These are phyloP conservation scores for Austroboletus festivus DNA, from an alignment of 768 basidiomycete species.

Conservation along the genomic window DNA sequence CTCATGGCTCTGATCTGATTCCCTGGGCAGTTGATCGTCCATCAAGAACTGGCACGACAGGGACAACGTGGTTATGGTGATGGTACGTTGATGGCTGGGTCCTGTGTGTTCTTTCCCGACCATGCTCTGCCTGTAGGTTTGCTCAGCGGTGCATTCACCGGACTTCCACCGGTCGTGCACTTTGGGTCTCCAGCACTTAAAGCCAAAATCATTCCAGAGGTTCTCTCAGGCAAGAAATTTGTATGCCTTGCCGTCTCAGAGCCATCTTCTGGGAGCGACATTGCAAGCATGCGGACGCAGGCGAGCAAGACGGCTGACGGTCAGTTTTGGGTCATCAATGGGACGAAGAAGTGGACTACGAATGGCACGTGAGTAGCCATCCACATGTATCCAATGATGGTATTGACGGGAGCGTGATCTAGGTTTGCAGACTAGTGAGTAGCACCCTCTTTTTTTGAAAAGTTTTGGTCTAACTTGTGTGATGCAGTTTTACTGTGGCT, in stretches of 20 bases:
- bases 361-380: slow-evolving; percentile 52
- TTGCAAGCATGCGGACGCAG: slow-evolving; percentile 72
- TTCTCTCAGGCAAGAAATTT: background rate
- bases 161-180: slow-evolving; percentile 66
- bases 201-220: background rate
- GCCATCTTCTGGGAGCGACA: slow-evolving; percentile 50
- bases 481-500: background rate
- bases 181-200: slow-evolving; percentile 63
- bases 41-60: slow-evolving; percentile 70
- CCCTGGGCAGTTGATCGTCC: slow-evolving; percentile 59
- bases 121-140: slow-evolving; percentile 36
- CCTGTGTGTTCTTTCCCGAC: background rate
- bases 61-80: slow-evolving; percentile 79
- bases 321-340: slow-evolving; percentile 81
- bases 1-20: background rate
- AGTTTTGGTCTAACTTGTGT: background rate
- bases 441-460: background rate
- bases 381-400: background rate
- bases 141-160: slow-evolving; percentile 45
- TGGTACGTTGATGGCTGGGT: slow-evolving; percentile 40
- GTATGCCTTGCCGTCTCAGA: background rate
- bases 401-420: background rate
- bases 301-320: slow-evolving; percentile 81
- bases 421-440: background rate
- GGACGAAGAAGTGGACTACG: slow-evolving; percentile 83